Evolutionary conservation across 441 rosid species (phyloP), one percentile per base, ranked within the genome.

Genomic region (Adansonia gregorii): DNA sequence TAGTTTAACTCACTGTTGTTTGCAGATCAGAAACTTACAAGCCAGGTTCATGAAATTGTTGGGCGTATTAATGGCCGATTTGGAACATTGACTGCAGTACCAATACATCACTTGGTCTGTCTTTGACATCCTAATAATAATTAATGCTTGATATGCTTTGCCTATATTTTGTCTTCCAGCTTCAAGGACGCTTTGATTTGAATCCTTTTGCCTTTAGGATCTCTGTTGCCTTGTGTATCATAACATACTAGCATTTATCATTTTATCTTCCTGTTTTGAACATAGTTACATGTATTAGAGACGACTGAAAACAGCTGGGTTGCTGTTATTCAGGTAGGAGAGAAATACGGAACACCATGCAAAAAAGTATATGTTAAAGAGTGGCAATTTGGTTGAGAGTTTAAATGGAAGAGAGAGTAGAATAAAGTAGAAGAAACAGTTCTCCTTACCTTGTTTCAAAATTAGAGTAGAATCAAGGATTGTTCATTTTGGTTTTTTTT

Each of bases 21-120:
- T 24, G 27, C 27, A 24, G 27, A 24, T 24, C 27, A 97, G 87
- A 97, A 90, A 81, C 98, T 97, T 71, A 97, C 99, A 72, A 97
- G 99, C 85, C 99, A 97, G 86, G 99, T 97, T 86, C 99, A 97
- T 86, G 99, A 97, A 86, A 97, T 97, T 82, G 99, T 97, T 76
- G 99, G 99, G 69, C 94, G 99, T 79, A 97, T 97, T 71, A 97
- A 97, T 88, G 99, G 99, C 68, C 91, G 99, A 80, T 97, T 97
- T 90, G 99, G 99, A 82, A 86, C 99, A 56, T 83, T 94, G 81
- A 93, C 97, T 77, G 85, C 95, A 72, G 97, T 94, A 76, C 99
- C 99, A 55, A 97, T 97, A 83, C 99, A 94, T 84, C 99, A 97
- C 80, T 91, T 97, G 98, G 99, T 94, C 52, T 81, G 89, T 83